A percentile compares a stretch with the other conserved stretches of the same genome.
Conservation (phyloP, 2,329 filamentous ascomycete species). For the Bipolaris oryzae region DNA sequence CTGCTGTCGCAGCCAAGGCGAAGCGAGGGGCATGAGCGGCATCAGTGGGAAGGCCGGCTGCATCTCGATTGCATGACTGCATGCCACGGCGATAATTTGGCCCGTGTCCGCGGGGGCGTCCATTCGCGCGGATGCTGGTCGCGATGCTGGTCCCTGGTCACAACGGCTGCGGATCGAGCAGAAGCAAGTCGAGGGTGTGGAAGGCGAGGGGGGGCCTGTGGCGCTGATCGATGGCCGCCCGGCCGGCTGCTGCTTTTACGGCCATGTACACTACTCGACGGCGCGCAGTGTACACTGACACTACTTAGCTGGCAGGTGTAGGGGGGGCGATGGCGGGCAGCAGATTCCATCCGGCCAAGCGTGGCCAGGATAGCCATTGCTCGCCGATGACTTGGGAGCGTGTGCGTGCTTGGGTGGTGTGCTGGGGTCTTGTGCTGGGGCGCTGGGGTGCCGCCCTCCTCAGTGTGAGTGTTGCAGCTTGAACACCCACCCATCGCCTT, state of each 20-base stretch:
- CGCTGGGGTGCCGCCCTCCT: background rate
- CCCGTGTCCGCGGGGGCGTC: constrained; percentile 23
- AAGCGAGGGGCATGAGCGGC: constrained; percentile 23
- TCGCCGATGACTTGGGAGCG: constrained; percentile 7
- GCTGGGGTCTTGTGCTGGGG: too few relatives aligned
- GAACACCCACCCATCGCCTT: constrained; percentile 20
- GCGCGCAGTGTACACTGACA: too few relatives aligned
- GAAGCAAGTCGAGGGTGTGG: constrained; percentile 1
- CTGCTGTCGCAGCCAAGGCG: constrained; percentile 18
- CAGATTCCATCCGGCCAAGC: constrained; percentile 29
- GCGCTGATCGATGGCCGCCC: constrained; percentile 13
- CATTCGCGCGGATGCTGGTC: constrained; percentile 29
- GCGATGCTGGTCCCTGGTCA: constrained; percentile 28
- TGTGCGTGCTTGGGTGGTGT: too few relatives aligned
- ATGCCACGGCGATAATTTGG: constrained; percentile 27
- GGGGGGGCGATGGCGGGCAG: too few relatives aligned
- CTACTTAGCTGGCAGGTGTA: too few relatives aligned
- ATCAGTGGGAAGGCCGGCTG: constrained; percentile 26
- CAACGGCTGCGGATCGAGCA: constrained; percentile 35
- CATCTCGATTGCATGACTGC: constrained; percentile 32
- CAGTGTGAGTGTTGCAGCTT: constrained; percentile 22
- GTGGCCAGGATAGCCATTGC: constrained; percentile 23
- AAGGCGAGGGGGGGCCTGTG: constrained; percentile 1
- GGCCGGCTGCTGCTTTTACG: constrained; percentile 8
- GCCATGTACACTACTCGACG: background rate